Evolutionary conservation across 108 stramenopile genomes (phyloP).

Genomic region (Stephanodiscus triporus): DNA sequence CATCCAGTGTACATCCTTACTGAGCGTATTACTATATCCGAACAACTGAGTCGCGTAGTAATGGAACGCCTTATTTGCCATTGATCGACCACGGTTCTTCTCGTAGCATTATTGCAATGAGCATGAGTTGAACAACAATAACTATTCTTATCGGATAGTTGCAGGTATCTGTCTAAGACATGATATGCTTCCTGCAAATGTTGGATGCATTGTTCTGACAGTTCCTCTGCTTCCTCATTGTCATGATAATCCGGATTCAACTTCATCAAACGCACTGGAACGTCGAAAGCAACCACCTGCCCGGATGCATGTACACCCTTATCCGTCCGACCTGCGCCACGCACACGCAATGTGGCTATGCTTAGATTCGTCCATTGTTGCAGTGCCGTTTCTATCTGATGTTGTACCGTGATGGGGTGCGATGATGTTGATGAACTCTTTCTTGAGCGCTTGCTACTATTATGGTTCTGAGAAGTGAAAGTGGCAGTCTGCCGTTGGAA

Average conservation of each 20-base stretch:
- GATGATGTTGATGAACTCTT: slow-evolving; percentile 5
- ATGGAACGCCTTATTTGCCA: slow-evolving; percentile 72
- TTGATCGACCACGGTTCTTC: slow-evolving; percentile 22
- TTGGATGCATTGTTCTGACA: slow-evolving; percentile 23
- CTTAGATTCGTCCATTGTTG: slow-evolving; percentile 43
- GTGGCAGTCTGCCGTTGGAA: slow-evolving; percentile 72
- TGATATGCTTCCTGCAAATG: slow-evolving; percentile 31
- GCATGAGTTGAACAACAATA: neutral
- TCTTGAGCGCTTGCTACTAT: slow-evolving; percentile 24
- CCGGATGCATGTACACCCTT: slow-evolving; percentile 82
- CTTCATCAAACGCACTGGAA: slow-evolving; percentile 39
- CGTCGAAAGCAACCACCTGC: slow-evolving; percentile 74
- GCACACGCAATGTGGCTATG: slow-evolving; percentile 50
- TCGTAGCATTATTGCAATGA: neutral
- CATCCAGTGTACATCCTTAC: slow-evolving; percentile 37
- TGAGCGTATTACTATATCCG: slow-evolving; percentile 63
- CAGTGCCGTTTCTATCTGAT: slow-evolving; percentile 67
- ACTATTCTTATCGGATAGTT: neutral
- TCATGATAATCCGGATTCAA: neutral
- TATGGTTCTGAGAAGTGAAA: neutral
- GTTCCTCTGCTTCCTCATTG: slow-evolving; percentile 1
- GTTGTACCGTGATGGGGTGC: slow-evolving; percentile 65
- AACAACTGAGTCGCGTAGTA: slow-evolving; percentile 75
- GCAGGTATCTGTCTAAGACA: slow-evolving; percentile 5
- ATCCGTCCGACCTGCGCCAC: slow-evolving; percentile 80